Percentiles rank a stretch among this genome's conserved stretches.
Evolutionary conservation across 2,329 filamentous ascomycete genomes (phyloP).

Genomic region (Exophiala viscosa): DNA sequence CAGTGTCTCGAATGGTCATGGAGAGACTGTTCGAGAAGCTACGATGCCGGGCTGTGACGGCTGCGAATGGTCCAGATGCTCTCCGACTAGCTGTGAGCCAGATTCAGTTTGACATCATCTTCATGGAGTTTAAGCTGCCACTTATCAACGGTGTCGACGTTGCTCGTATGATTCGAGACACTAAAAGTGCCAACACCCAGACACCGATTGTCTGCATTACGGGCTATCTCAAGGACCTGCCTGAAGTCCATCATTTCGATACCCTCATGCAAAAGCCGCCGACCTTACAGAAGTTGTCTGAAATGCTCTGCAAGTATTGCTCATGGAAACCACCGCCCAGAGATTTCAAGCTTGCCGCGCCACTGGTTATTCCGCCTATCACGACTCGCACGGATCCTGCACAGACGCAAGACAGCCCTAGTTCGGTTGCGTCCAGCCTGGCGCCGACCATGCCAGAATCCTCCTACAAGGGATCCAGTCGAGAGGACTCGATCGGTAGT

Average conservation of each 20-base stretch:
- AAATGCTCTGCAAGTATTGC: slow-evolving; percentile 81
- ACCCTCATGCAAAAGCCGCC: slow-evolving; percentile 95
- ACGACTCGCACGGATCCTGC: slow-evolving; percentile 38
- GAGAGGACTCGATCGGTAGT: slow-evolving; percentile 78
- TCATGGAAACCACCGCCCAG: slow-evolving; percentile 83
- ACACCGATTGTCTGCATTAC: slow-evolving; percentile 96
- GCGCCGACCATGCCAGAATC: slow-evolving; percentile 68
- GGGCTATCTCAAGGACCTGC: slow-evolving; percentile 94
- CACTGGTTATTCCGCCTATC: slow-evolving; percentile 49
- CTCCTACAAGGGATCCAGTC: slow-evolving; percentile 73
- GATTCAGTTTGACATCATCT: slow-evolving; percentile 97
- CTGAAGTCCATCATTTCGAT: slow-evolving; percentile 93
- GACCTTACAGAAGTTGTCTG: slow-evolving; percentile 82
- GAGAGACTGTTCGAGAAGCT: slow-evolving; percentile 94
- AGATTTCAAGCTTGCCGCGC: slow-evolving; percentile 49
- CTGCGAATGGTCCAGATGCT: slow-evolving; percentile 84
- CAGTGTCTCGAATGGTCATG: slow-evolving; percentile 97
- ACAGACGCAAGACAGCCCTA: slow-evolving; percentile 75
- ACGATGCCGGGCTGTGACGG: slow-evolving; percentile 88
- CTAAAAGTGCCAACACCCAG: slow-evolving; percentile 88
- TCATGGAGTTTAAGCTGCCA: slow-evolving; percentile 93
- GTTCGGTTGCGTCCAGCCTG: slow-evolving; percentile 68
- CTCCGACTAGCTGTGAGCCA: slow-evolving; percentile 92
- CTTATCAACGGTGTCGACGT: slow-evolving; percentile 94
- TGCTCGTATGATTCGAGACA: slow-evolving; percentile 95